Evolutionary conservation across 2,329 filamentous ascomycete genomes (phyloP).

Genomic region (Ophiostoma ulmi): DNA sequence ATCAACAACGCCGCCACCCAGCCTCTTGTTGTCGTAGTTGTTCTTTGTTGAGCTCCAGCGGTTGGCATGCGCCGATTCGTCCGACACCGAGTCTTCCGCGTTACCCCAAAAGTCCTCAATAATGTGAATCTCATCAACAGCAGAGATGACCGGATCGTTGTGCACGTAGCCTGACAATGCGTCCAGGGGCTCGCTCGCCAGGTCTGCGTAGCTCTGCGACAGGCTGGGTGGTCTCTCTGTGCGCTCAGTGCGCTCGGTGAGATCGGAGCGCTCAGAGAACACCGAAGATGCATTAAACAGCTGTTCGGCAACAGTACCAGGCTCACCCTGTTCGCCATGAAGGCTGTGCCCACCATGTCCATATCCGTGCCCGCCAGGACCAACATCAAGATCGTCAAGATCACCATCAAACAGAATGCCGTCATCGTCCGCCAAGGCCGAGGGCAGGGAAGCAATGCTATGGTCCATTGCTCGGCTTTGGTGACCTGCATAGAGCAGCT

Average conservation of each 20-base stretch:
- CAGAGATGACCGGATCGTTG: neutral
- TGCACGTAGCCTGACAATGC: neutral
- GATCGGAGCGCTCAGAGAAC: slow-evolving; percentile 37
- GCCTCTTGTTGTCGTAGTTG: slow-evolving; percentile 53
- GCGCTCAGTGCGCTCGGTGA: slow-evolving; percentile 37
- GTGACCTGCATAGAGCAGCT: slow-evolving; percentile 16
- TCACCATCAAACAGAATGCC: slow-evolving; percentile 22
- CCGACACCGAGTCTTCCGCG: slow-evolving; percentile 52
- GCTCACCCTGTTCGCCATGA: slow-evolving; percentile 29
- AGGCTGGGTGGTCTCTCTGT: slow-evolving; percentile 27
- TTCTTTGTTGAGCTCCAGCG: slow-evolving; percentile 76
- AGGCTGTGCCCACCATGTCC: neutral
- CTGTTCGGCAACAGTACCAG: slow-evolving; percentile 39
- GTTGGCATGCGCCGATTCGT: slow-evolving; percentile 39
- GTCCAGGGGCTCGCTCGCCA: neutral
- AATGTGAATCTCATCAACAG: slow-evolving; percentile 30
- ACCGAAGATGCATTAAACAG: slow-evolving; percentile 45
- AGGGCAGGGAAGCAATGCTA: slow-evolving; percentile 27
- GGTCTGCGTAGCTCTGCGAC: neutral
- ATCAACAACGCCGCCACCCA: slow-evolving; percentile 35
- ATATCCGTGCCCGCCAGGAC: neutral
- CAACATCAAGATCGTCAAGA: slow-evolving; percentile 18
- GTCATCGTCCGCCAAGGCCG: slow-evolving; percentile 21
- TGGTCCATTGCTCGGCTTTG: slow-evolving; percentile 18
- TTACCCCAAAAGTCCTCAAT: slow-evolving; percentile 66